Conservation (phyloP, 805 yeast species). For the Brettanomyces bruxellensis region DNA sequence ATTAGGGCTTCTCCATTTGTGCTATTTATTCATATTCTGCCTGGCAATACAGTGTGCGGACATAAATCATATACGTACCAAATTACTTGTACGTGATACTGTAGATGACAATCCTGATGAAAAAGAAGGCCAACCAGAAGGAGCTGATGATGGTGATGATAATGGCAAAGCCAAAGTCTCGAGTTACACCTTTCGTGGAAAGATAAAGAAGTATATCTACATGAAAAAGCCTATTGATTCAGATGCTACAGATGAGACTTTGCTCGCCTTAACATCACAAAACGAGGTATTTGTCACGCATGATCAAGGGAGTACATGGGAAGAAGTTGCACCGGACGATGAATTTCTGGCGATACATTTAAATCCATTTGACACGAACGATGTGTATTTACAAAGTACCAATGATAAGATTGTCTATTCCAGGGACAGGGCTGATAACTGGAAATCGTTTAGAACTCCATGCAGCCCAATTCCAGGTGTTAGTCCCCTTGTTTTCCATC, state of each 20-base stretch:
- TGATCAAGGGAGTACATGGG: conserved; percentile 56
- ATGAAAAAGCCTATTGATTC: conserved; percentile 40
- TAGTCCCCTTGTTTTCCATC: conserved; percentile 53
- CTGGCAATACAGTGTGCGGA: too few relatives aligned
- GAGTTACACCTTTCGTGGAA: conserved; percentile 43
- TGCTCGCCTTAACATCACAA: conserved; percentile 49
- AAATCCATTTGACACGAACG: conserved; percentile 47
- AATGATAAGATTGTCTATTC: conserved; percentile 47
- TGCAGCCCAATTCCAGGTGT: conserved; percentile 29
- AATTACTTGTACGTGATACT: conserved; percentile 4
- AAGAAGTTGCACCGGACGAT: conserved; percentile 34
- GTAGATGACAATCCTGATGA: conserved; percentile 22
- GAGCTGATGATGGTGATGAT: conserved; percentile 25
- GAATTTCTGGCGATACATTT: conserved; percentile 44
- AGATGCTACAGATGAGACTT: conserved; percentile 45
- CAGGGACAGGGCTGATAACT: conserved; percentile 56
- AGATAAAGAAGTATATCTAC: conserved; percentile 48
- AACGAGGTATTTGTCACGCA: conserved; percentile 57
- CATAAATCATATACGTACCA: neutral
- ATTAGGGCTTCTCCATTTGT: too few relatives aligned
- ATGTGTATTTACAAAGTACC: conserved; percentile 43
- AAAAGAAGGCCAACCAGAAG: conserved; percentile 26
- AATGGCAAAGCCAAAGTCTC: conserved; percentile 34
- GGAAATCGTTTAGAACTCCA: conserved; percentile 46
- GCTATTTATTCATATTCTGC: too few relatives aligned